Percentiles rank a stretch among this genome's conserved stretches.
These are phyloP conservation scores for Leptodontidium sp. DNA, from an alignment of 2,329 filamentous ascomycete species.

Conservation along the genomic window DNA sequence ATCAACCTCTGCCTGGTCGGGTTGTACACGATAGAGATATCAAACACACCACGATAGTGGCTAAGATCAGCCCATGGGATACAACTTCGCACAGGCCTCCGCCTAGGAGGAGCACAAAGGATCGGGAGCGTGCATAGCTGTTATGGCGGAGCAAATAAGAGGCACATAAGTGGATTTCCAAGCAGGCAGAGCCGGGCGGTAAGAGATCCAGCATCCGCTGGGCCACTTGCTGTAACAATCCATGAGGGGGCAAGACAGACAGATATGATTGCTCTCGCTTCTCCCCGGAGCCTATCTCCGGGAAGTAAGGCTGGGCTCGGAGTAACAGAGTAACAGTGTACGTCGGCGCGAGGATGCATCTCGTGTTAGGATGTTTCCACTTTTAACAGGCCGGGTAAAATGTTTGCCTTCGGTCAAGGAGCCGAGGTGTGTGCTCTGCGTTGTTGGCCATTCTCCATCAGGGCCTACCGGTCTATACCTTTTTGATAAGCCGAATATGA, in stretches of 20 bases:
- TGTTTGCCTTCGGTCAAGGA: conserved; percentile 7
- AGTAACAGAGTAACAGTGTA: background rate
- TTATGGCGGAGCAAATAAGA: background rate
- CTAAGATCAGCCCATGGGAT: background rate
- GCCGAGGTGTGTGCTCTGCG: conserved; percentile 1
- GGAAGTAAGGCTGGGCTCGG: background rate
- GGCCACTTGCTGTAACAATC: background rate
- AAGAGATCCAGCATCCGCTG: background rate
- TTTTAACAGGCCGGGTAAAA: too few species aligned
- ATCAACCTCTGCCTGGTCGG: background rate
- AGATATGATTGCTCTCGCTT: background rate
- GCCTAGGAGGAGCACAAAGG: background rate
- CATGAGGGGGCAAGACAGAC: background rate
- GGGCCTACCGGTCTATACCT: background rate
- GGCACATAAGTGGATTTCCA: background rate
- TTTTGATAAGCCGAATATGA: background rate
- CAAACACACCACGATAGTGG: background rate
- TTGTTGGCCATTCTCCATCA: background rate
- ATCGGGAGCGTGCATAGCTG: background rate
- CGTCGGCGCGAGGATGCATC: background rate
- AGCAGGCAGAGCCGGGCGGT: conserved; percentile 1
- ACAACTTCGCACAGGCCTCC: background rate
- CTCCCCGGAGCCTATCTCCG: background rate
- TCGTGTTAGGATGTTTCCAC: too few species aligned
- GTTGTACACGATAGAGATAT: background rate